Conservation (phyloP, 2,329 filamentous ascomycete genomes). For the Colletotrichum chrysophilum region DNA sequence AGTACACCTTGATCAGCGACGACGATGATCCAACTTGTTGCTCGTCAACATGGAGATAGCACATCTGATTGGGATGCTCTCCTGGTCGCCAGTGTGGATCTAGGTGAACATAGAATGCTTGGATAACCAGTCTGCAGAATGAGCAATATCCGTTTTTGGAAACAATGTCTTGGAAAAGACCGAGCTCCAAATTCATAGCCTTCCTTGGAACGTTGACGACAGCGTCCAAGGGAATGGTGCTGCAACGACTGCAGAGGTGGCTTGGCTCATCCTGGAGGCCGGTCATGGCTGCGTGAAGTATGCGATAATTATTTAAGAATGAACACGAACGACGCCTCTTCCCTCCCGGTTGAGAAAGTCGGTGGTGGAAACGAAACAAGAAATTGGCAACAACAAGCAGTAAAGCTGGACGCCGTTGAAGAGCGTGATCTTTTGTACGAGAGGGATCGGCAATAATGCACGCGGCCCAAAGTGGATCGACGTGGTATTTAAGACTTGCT, state of each 20-base stretch:
- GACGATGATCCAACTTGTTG: neutral
- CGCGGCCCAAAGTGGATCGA: neutral
- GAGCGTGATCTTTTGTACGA: neutral
- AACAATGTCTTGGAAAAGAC: accelerated
- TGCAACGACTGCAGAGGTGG: neutral
- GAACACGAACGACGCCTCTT: neutral
- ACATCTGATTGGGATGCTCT: neutral
- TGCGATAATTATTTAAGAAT: neutral
- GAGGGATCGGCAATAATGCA: neutral
- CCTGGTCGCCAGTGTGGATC: neutral
- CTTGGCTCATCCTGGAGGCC: neutral
- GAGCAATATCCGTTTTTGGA: neutral
- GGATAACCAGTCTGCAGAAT: neutral
- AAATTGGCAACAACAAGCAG: neutral
- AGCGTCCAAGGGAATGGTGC: neutral
- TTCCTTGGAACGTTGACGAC: accelerated
- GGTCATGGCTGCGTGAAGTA: neutral
- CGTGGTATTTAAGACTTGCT: too few species aligned
- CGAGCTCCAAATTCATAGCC: neutral
- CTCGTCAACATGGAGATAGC: neutral
- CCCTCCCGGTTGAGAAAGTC: neutral
- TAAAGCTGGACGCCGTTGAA: neutral
- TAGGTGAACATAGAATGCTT: neutral
- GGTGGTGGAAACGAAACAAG: accelerated
- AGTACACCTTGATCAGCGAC: neutral